Conservation (phyloP, 2,329 filamentous ascomycete species). For the Ciborinia camelliae region DNA sequence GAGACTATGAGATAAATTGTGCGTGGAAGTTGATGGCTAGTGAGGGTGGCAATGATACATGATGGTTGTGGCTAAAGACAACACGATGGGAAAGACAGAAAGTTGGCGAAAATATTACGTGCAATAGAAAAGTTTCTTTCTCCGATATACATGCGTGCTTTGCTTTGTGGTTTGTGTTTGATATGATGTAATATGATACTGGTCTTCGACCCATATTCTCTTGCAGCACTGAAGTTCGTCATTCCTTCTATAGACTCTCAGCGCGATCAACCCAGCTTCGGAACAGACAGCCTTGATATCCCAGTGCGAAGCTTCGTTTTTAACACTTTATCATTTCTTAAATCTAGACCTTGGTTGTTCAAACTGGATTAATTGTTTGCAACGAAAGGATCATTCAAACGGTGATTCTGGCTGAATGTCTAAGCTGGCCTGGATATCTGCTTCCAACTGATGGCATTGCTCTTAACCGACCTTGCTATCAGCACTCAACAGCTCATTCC, state of each 20-base stretch:
- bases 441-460: not conserved
- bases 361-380: not conserved
- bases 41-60: not conserved
- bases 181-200: not conserved
- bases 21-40: not conserved
- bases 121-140: slow-evolving; percentile 18
- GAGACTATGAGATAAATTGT: slow-evolving; percentile 3
- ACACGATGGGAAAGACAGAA: not conserved
- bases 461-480: not conserved
- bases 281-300: not conserved
- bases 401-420: not conserved
- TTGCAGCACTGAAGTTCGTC: not conserved
- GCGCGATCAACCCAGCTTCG: not conserved
- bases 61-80: slow-evolving; percentile 4
- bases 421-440: not conserved
- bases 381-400: not conserved
- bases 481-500: not conserved
- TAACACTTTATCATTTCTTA: not conserved
- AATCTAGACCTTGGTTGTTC: not conserved
- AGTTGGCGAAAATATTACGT: slow-evolving; percentile 9
- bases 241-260: not conserved
- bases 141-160: not conserved
- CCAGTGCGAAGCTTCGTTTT: not conserved
- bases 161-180: not conserved
- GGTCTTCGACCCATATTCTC: not conserved